These are phyloP conservation scores for Arthrobotrys conoides DNA, from an alignment of 2,329 filamentous ascomycete genomes.

Conservation along the genomic window DNA sequence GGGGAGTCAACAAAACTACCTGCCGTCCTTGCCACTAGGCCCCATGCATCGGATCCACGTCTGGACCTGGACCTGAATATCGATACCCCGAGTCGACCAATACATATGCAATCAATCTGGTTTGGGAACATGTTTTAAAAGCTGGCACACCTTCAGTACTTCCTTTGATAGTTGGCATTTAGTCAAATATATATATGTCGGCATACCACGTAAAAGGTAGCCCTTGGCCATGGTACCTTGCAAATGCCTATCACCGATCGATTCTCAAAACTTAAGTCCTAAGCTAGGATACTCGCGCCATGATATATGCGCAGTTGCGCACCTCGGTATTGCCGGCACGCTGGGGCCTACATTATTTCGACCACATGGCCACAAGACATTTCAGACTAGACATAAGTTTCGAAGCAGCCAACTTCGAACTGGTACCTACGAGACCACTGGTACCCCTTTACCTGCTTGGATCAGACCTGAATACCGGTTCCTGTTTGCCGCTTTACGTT, in stretches of 20 bases:
- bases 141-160: not conserved
- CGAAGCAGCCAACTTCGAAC: too few relatives aligned
- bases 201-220: not conserved
- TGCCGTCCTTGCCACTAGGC: not conserved
- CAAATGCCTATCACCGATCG: too few relatives aligned
- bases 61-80: not conserved
- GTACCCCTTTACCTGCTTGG: not conserved
- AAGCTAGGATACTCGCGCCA: not conserved
- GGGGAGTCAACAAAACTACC: not conserved
- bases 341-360: too few relatives aligned
- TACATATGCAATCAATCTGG: not conserved
- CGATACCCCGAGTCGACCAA: not conserved
- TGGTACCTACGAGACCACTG: too few relatives aligned
- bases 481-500: not conserved
- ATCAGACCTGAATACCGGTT: not conserved
- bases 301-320: too few relatives aligned
- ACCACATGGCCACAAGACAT: too few relatives aligned
- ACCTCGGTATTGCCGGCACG: not conserved
- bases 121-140: not conserved
- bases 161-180: not conserved
- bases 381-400: too few relatives aligned
- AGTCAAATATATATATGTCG: not conserved
- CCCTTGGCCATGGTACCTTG: too few relatives aligned
- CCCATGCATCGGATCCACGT: not conserved
- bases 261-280: too few relatives aligned